These are phyloP conservation scores for Trichoderma sp. DNA, from an alignment of 2,329 filamentous ascomycete genomes.

Conservation along the genomic window DNA sequence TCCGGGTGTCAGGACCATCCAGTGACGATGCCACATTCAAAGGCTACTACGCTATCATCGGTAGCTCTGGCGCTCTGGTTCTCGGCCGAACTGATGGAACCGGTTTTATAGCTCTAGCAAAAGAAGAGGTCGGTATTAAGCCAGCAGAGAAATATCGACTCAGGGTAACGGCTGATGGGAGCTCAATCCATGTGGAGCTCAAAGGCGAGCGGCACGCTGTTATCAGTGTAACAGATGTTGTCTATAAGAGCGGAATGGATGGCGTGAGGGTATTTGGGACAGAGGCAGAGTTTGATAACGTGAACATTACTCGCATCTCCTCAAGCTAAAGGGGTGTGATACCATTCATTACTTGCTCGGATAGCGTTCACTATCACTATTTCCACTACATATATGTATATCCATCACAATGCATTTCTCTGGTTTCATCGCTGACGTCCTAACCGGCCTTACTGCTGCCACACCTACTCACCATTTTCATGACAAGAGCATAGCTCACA, in stretches of 20 bases:
- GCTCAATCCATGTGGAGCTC: conserved; percentile 20
- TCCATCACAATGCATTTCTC: conserved; percentile 6
- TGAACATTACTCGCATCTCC: conserved; percentile 18
- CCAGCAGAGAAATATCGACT: conserved; percentile 17
- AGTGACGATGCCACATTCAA: conserved; percentile 19
- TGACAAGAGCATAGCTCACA: neutral
- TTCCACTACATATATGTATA: neutral
- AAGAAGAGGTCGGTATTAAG: conserved; percentile 12
- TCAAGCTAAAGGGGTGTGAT: neutral
- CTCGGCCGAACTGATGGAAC: conserved; percentile 24
- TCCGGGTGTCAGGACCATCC: conserved; percentile 30
- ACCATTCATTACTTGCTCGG: neutral
- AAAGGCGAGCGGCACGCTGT: conserved; percentile 17
- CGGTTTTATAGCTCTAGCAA: conserved; percentile 17
- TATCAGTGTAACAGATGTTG: conserved; percentile 20
- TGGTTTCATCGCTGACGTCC: neutral
- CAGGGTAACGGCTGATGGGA: conserved; percentile 18
- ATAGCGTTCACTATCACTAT: neutral
- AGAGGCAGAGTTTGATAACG: conserved; percentile 24
- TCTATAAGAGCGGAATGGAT: conserved; percentile 20
- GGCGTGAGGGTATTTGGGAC: conserved; percentile 23
- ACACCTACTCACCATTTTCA: neutral
- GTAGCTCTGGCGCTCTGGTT: conserved; percentile 26
- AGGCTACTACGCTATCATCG: conserved; percentile 33
- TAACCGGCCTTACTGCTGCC: conserved; percentile 5